These are phyloP conservation scores for Botryotinia calthae DNA, from an alignment of 2,329 filamentous ascomycete genomes.

Conservation along the genomic window DNA sequence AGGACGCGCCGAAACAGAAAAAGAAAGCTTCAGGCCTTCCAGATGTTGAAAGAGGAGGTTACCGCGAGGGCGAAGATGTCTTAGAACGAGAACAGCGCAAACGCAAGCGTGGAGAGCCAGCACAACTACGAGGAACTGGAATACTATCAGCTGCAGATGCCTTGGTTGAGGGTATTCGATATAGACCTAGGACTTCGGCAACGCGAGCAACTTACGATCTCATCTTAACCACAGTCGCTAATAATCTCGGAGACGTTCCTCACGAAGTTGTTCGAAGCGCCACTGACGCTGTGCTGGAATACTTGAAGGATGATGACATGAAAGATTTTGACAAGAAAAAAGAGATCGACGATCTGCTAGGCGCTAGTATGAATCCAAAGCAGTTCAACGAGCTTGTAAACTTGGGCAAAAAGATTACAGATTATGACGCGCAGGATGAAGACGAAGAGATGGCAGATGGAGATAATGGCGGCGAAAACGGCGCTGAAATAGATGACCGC, in stretches of 20 bases:
- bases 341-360: conserved; percentile 90
- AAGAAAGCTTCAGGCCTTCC: conserved; percentile 64
- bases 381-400: conserved; percentile 97
- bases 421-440: conserved; percentile 95
- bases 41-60: conserved; percentile 69
- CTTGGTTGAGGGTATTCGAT: conserved; percentile 85
- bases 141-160: conserved; percentile 83
- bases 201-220: conserved; percentile 93
- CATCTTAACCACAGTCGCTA: conserved; percentile 86
- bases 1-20: conserved; percentile 77
- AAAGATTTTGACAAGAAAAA: conserved; percentile 99
- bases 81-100: conserved; percentile 82
- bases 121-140: conserved; percentile 68
- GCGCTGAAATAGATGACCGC: conserved; percentile 82
- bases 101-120: conserved; percentile 71
- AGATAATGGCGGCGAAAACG: conserved; percentile 62
- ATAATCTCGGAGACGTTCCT: conserved; percentile 85
- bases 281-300: conserved; percentile 86
- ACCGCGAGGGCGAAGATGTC: conserved; percentile 80
- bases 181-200: conserved; percentile 85
- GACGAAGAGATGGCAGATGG: conserved; percentile 81
- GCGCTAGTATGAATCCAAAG: conserved; percentile 76
- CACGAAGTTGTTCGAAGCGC: conserved; percentile 91
- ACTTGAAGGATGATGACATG: conserved; percentile 88
- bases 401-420: conserved; percentile 96